Conservation (phyloP, 2,329 filamentous ascomycete species). For the Penicillium sclerotiorum region DNA sequence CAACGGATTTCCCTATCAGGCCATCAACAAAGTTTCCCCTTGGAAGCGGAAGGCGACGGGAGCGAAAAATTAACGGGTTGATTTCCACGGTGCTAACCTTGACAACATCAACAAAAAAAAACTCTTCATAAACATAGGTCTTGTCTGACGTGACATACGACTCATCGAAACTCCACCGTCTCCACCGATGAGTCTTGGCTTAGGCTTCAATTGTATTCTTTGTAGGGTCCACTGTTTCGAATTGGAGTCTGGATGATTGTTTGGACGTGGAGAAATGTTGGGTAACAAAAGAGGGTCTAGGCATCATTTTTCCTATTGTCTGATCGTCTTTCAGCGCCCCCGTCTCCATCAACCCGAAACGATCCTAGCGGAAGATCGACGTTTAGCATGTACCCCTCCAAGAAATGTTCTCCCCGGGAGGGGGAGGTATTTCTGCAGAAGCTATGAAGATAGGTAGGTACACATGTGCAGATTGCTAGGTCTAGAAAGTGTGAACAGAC, state of each 20-base stretch:
- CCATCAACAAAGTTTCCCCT: not conserved
- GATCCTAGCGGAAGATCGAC: slow-evolving; percentile 20
- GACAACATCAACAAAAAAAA: not conserved
- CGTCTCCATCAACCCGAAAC: slow-evolving; percentile 18
- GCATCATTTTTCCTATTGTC: no score
- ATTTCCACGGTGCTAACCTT: not conserved
- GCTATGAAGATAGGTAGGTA: not conserved
- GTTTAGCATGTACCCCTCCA: slow-evolving; percentile 9
- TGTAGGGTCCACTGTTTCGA: not conserved
- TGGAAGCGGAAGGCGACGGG: slow-evolving; percentile 11
- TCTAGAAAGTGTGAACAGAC: not conserved
- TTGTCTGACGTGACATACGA: slow-evolving; percentile 4
- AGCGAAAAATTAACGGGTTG: not conserved
- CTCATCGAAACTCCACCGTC: not conserved
- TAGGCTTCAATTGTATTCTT: not conserved
- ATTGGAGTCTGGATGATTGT: not conserved
- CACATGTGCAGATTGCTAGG: not conserved
- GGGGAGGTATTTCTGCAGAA: not conserved
- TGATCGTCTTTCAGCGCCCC: not conserved
- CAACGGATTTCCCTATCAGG: not conserved
- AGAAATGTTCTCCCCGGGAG: no score
- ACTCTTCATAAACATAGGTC: not conserved
- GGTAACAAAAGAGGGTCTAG: not conserved
- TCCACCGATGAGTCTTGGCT: not conserved
- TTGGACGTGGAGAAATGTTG: not conserved